phyloP scores from a whole-genome alignment of 176 grass and related monocot species.

The Thalia dealbata region DNA sequence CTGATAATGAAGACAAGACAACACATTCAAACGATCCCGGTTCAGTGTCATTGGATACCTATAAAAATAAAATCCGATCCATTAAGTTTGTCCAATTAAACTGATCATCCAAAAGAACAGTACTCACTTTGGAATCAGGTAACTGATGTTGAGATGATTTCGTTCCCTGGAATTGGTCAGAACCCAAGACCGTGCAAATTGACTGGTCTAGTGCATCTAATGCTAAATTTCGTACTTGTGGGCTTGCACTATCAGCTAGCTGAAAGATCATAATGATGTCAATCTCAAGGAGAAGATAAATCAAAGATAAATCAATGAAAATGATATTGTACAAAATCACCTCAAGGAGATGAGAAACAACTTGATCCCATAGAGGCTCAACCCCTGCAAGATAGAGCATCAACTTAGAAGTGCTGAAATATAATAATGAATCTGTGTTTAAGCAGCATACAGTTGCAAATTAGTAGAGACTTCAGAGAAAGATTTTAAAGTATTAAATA shows the following conservation, averaged over 20 bases:
- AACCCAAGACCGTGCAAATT: conserved; percentile 89
- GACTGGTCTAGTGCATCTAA: conserved; percentile 89
- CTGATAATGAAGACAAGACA: conserved; percentile 72
- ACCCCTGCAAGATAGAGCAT: conserved; percentile 47
- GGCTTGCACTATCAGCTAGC: conserved; percentile 68
- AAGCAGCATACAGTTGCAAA: conserved; percentile 12
- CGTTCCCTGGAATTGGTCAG: conserved; percentile 58
- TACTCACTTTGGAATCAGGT: conserved; percentile 8
- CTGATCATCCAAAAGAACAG: neutral
- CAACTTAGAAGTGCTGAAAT: neutral
- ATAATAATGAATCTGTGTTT: neutral
- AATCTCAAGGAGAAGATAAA: conserved; percentile 4
- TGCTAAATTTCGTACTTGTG: conserved; percentile 79
- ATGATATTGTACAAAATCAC: conserved; percentile 27
- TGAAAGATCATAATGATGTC: conserved; percentile 34
- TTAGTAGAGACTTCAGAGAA: no score
- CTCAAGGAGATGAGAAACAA: conserved; percentile 87
- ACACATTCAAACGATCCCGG: conserved; percentile 79
- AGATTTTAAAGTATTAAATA: no score
- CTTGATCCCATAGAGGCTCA: conserved; percentile 89
- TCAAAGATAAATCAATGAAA: conserved; percentile 14
- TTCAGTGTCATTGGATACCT: conserved; percentile 60
- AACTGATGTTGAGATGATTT: neutral
- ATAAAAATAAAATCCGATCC: conserved; percentile 26
- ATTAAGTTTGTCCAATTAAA: conserved; percentile 27